Evolutionary conservation across 345 rosid species (phyloP), one percentile per base, ranked within the genome.

Genomic region (Sisymbrium irio): DNA sequence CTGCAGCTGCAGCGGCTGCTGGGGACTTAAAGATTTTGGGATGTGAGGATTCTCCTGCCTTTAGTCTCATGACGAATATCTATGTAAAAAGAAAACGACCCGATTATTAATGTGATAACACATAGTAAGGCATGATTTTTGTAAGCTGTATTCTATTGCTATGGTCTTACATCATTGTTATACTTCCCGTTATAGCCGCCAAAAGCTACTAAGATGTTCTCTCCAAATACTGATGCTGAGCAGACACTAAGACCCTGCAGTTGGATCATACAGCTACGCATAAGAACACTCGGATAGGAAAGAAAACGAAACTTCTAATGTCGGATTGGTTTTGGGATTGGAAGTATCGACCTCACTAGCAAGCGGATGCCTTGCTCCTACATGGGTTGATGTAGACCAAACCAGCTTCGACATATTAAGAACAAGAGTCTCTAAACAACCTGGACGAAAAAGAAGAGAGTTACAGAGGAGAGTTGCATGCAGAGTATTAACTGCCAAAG

Each of bases 151-250:
- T 6, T 49, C 14, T 49, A 56, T 1, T 13, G 42, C 28, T 35
- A 20, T 27, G 11, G 20, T 27, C 76, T 67, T 84, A 95, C 98
- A 89, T 95, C 94, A 13, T 92, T 95, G 80, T 83, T 88, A 78
- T 92, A 95, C 77, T 86, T 92, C 69, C 99, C 98, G 65, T 92
- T 95, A 73, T 95, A 95, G 77, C 99, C 99, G 19, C 99, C 99
- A 80, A 95, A 95, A 35, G 96, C 92, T 82, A 89, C 82, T 88
- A 95, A 84, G 82, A 87, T 75, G 65, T 66, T 85, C 84, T 86
- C 96, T 25, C 94, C 86, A 47, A 73, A 81, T 65, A 95, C 59
- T 60, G 82, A 58, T 54, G 88, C 92, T 1, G 94, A 72, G 90
- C 90, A 86, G 55, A 87, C 85, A 81, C 91, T 92, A 44, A 92